Percentiles rank a stretch among this genome's conserved stretches.
These are phyloP conservation scores for Ilex aquifolium DNA, from an alignment of 257 asterid genomes.

Conservation along the genomic window DNA sequence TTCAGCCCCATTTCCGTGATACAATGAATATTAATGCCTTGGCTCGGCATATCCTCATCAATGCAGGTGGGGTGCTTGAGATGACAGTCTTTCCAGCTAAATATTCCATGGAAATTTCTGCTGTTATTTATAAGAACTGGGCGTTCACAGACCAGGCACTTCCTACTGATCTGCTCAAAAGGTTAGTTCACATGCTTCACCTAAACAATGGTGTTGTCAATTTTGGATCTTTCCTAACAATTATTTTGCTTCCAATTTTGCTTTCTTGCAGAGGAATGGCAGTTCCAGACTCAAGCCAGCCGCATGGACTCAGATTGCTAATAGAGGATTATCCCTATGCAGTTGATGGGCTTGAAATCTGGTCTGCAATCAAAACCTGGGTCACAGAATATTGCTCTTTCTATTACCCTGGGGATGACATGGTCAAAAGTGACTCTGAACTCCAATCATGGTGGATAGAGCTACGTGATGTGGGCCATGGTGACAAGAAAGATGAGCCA, in stretches of 20 bases:
- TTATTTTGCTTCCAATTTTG: neutral
- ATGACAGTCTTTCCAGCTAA: constrained; percentile 31
- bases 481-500: constrained; percentile 31
- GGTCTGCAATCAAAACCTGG: constrained; percentile 45
- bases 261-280: constrained; percentile 36
- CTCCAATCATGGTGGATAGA: constrained; percentile 51
- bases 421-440: constrained; percentile 34
- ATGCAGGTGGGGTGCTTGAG: constrained; percentile 48
- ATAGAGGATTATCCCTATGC: constrained; percentile 45
- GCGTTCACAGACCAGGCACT: constrained; percentile 51
- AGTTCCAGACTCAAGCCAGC: constrained; percentile 20
- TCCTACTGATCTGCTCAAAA: constrained; percentile 40
- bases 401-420: constrained; percentile 32
- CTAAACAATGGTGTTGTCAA: neutral
- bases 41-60: constrained; percentile 30
- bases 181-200: constrained; percentile 13
- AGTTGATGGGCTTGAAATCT: constrained; percentile 20
- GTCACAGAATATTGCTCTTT: constrained; percentile 29
- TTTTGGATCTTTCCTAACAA: neutral
- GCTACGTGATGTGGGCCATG: constrained; percentile 36
- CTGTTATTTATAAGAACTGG: constrained; percentile 42
- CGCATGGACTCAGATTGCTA: constrained; percentile 35
- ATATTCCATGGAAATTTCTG: constrained; percentile 37
- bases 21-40: constrained; percentile 41
- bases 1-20: constrained; percentile 42